Conservation (phyloP, 192 early-diverging fungal genomes). For the Podila clonocystis region DNA sequence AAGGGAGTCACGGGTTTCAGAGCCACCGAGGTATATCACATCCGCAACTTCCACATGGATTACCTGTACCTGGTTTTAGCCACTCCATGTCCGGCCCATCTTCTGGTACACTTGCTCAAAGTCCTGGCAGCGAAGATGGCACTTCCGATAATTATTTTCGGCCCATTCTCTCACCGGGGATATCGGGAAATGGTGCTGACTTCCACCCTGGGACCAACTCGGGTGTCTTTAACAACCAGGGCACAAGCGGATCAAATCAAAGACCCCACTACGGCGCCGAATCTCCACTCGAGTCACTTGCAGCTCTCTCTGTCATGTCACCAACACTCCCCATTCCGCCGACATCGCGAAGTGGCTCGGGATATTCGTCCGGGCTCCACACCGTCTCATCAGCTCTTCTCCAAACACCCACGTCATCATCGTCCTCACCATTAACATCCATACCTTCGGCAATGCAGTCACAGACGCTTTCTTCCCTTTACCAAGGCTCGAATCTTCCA, state of each 20-base stretch:
- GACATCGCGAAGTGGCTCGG: background rate
- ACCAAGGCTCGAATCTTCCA: background rate
- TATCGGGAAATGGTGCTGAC: too few relatives aligned
- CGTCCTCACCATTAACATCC: background rate
- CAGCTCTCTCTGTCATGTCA: slow-evolving; percentile 34
- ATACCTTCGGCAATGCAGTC: background rate
- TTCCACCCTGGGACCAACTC: background rate
- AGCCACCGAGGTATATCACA: slow-evolving; percentile 24
- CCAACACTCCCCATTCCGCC: background rate
- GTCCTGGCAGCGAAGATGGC: background rate
- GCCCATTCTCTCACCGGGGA: too few relatives aligned
- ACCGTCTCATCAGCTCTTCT: background rate
- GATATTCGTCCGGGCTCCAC: background rate
- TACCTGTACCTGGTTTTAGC: slow-evolving; percentile 6
- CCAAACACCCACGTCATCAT: background rate
- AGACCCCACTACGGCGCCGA: slow-evolving; percentile 1
- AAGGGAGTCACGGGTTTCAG: too few relatives aligned
- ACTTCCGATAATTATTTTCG: too few relatives aligned
- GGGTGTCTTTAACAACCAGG: background rate
- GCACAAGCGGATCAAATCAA: background rate
- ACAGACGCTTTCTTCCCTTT: background rate
- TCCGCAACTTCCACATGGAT: slow-evolving; percentile 20
- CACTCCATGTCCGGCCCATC: slow-evolving; percentile 22
- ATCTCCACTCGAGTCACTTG: slow-evolving; percentile 9
- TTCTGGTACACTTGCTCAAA: background rate